Evolutionary conservation across 495 filamentous ascomycete genomes (phyloP).

Genomic region (Amniculicola lignicola): DNA sequence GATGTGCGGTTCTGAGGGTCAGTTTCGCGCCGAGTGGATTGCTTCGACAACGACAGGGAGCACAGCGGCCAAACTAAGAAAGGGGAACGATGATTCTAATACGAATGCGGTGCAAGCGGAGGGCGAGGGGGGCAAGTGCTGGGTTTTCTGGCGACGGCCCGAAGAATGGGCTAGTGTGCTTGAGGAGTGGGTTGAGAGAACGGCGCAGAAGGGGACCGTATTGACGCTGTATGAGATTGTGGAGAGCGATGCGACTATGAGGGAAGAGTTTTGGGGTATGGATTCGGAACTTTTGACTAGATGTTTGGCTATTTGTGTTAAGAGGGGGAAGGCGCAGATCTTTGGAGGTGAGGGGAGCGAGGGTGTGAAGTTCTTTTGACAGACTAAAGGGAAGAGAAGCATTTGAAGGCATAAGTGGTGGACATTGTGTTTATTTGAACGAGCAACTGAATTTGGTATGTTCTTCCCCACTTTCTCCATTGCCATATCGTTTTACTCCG

Average conservation of each 20-base stretch:
- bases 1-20: slow-evolving; percentile 63
- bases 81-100: background rate
- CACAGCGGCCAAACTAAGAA: background rate
- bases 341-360: slow-evolving; percentile 82
- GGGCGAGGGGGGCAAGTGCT: slow-evolving; percentile 46
- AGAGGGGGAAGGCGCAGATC: slow-evolving; percentile 85
- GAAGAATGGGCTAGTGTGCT: slow-evolving; percentile 70
- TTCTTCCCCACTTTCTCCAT: no score
- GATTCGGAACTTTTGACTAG: slow-evolving; percentile 74
- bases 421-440: no score
- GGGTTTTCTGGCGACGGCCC: slow-evolving; percentile 66
- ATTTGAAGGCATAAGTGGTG: no score
- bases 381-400: no score
- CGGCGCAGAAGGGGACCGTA: slow-evolving; percentile 69
- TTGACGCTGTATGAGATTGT: slow-evolving; percentile 74
- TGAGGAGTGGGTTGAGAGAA: slow-evolving; percentile 60
- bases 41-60: background rate
- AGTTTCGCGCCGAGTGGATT: slow-evolving; percentile 68
- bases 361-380: slow-evolving; percentile 98
- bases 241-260: slow-evolving; percentile 61
- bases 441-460: no score
- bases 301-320: slow-evolving; percentile 74
- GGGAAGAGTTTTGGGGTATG: slow-evolving; percentile 80
- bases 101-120: slow-evolving; percentile 27
- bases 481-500: no score